These are phyloP conservation scores for Marsdenia floribunda DNA, from an alignment of 257 asterid genomes.

Conservation along the genomic window DNA sequence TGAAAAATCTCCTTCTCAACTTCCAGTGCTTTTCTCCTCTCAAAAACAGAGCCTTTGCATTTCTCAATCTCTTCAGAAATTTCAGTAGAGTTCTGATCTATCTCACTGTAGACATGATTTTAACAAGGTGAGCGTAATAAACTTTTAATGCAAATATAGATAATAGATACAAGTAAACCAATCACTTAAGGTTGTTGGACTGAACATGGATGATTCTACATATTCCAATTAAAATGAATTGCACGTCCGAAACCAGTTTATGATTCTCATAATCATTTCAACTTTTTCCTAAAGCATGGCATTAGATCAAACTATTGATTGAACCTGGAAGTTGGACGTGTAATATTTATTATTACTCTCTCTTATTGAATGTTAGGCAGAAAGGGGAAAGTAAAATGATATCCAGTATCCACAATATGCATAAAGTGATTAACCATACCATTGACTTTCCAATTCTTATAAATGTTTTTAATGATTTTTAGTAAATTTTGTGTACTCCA, in stretches of 20 bases:
- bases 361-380: neutral
- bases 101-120: conserved; percentile 45
- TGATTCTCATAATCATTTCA: neutral
- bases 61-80: conserved; percentile 60
- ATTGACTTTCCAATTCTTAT: neutral
- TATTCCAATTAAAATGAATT: neutral
- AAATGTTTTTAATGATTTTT: neutral
- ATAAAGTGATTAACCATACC: neutral
- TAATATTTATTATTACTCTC: neutral
- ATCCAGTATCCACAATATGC: no score
- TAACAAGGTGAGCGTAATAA: neutral
- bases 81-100: conserved; percentile 62
- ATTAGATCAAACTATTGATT: neutral
- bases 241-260: neutral
- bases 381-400: neutral
- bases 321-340: neutral
- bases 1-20: conserved; percentile 67
- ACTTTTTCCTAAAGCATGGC: neutral
- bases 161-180: neutral
- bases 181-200: neutral
- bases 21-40: conserved; percentile 61
- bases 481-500: neutral
- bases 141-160: neutral
- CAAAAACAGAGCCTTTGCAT: conserved; percentile 58
- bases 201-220: neutral